Evolutionary conservation across 371 early-diverging fungal genomes (phyloP).

Genomic region (Apophysomyces elegans): DNA sequence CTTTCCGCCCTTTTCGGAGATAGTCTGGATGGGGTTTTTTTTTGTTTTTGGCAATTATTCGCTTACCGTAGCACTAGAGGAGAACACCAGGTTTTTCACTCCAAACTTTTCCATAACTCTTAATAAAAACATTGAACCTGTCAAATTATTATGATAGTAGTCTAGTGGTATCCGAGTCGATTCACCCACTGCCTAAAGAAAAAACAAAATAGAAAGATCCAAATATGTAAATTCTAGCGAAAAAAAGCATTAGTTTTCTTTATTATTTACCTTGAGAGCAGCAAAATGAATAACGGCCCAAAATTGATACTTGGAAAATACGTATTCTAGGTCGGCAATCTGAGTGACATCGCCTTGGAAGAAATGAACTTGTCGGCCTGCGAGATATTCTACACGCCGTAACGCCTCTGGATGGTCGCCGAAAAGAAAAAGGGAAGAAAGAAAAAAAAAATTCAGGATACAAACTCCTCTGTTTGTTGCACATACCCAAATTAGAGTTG

Average conservation of each 20-base stretch:
- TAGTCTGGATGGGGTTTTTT: no score
- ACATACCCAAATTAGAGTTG: conserved; percentile 61
- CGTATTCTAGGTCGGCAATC: conserved; percentile 51
- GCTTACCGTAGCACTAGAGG: conserved; percentile 77
- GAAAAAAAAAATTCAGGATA: conserved; percentile 7
- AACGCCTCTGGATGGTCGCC: conserved; percentile 40
- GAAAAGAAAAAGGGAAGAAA: no score
- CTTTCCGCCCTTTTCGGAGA: no score
- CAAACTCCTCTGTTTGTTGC: not conserved
- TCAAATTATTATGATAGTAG: conserved; percentile 89
- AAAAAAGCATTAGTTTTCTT: not conserved
- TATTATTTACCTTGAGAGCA: conserved; percentile 67
- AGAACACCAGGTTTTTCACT: conserved; percentile 82
- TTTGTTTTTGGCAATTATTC: no score
- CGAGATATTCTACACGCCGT: conserved; percentile 46
- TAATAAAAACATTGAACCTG: conserved; percentile 77
- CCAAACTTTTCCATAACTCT: conserved; percentile 66
- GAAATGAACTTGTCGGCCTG: conserved; percentile 46
- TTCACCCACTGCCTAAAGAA: conserved; percentile 76
- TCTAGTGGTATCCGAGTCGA: conserved; percentile 79
- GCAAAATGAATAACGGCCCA: conserved; percentile 90
- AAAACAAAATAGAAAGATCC: no score
- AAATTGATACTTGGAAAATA: conserved; percentile 72
- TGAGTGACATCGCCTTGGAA: conserved; percentile 48
- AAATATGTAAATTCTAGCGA: not conserved